Conservation (phyloP, 2,329 filamentous ascomycete species). For the Cercospora citrullina region DNA sequence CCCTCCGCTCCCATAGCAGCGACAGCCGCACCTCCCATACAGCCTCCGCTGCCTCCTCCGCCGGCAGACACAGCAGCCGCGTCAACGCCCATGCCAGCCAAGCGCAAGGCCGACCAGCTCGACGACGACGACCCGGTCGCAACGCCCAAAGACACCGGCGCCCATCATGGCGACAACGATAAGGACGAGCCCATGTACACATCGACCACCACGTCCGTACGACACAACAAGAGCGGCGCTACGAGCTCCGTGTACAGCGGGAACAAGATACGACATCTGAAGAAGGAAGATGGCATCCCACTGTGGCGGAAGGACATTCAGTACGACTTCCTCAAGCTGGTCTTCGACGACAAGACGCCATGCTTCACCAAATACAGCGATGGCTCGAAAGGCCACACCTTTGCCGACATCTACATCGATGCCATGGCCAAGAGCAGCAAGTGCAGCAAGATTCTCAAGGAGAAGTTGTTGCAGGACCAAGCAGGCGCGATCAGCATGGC, state of each 20-base stretch:
- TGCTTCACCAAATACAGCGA: constrained; percentile 95
- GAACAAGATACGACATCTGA: constrained; percentile 79
- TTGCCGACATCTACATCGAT: constrained; percentile 96
- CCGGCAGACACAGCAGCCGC: constrained; percentile 4
- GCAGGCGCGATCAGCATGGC: constrained; percentile 96
- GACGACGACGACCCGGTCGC: constrained; percentile 25
- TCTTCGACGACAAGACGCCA: constrained; percentile 71
- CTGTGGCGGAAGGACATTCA: constrained; percentile 87
- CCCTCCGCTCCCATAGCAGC: constrained; percentile 6
- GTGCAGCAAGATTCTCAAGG: constrained; percentile 96
- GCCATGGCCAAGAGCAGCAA: constrained; percentile 99
- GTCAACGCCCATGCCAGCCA: constrained; percentile 24
- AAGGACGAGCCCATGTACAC: constrained; percentile 44
- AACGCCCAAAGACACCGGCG: constrained; percentile 17
- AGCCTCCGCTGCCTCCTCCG: constrained; percentile 19
- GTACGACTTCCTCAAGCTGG: constrained; percentile 76
- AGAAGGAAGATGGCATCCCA: constrained; percentile 85
- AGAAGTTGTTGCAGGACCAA: constrained; percentile 90
- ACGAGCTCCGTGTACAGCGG: constrained; percentile 67
- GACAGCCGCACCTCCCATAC: constrained; percentile 9
- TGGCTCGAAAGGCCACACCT: constrained; percentile 68
- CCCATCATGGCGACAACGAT: constrained; percentile 14
- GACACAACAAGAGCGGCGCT: constrained; percentile 64
- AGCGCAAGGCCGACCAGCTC: constrained; percentile 23
- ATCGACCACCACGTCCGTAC: constrained; percentile 53